phyloP scores from a whole-genome alignment of 2,329 filamentous ascomycete species.

The Calonectria leucothoes region DNA sequence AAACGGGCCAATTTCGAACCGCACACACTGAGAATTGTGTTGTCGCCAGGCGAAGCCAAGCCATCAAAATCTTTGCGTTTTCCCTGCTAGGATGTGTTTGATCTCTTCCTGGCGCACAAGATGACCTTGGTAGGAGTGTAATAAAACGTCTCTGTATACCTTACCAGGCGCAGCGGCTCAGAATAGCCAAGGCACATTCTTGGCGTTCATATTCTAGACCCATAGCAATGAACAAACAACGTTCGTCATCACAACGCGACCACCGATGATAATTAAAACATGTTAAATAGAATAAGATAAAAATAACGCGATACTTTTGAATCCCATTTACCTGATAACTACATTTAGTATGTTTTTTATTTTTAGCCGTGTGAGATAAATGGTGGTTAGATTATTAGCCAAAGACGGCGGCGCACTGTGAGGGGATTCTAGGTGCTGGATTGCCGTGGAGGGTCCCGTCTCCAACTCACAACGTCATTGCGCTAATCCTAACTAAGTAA shows the following conservation, averaged over 20 bases:
- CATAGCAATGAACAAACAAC: neutral
- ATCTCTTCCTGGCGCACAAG: neutral
- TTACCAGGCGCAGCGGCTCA: neutral
- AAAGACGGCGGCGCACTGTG: neutral
- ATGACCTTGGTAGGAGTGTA: neutral
- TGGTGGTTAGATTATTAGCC: neutral
- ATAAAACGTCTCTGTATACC: neutral
- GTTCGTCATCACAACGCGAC: neutral
- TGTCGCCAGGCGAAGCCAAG: neutral
- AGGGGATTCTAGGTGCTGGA: neutral
- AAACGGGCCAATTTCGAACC: neutral
- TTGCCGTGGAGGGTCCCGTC: neutral
- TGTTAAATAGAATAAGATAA: neutral
- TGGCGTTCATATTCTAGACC: neutral
- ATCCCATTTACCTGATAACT: neutral
- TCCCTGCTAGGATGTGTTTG: neutral
- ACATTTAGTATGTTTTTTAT: neutral
- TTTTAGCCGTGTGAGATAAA: neutral
- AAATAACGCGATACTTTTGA: neutral
- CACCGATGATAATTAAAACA: neutral
- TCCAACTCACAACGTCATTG: neutral
- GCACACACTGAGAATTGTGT: neutral
- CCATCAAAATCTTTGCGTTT: neutral
- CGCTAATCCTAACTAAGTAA: constrained; percentile 45
- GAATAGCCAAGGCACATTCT: neutral